A percentile compares a stretch with the other conserved stretches of the same genome.
phyloP scores from a whole-genome alignment of 1,284 basidiomycete species.

The Cryptococcus neoformans region DNA sequence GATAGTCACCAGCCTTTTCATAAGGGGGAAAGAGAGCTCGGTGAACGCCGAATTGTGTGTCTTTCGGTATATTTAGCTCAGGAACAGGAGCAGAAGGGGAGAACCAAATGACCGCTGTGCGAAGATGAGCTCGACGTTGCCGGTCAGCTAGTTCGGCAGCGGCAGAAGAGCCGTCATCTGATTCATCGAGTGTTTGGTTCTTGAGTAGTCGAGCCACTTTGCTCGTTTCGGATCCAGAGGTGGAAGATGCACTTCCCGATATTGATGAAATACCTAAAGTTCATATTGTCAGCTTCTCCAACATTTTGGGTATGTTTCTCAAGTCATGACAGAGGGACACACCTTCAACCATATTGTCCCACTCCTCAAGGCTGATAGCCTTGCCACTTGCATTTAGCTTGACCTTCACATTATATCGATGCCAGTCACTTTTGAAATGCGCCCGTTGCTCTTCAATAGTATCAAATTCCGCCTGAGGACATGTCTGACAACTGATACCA shows the following conservation, averaged over 20 bases:
- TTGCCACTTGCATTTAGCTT: constrained; percentile 56
- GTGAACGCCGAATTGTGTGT: constrained; percentile 88
- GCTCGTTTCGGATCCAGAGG: constrained; percentile 52
- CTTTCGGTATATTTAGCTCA: constrained; percentile 46
- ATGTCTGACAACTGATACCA: constrained; percentile 65
- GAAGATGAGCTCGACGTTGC: constrained; percentile 53
- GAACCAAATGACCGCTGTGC: constrained; percentile 87
- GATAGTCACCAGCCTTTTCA: constrained; percentile 81
- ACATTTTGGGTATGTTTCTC: background rate
- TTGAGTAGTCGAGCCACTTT: constrained; percentile 60
- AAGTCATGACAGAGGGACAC: constrained; percentile 21
- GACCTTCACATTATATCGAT: constrained; percentile 92
- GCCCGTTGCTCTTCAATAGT: constrained; percentile 77
- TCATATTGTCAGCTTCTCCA: background rate
- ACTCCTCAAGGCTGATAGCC: constrained; percentile 67
- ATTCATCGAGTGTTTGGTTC: constrained; percentile 55
- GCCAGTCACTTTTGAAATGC: constrained; percentile 96
- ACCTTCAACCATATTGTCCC: constrained; percentile 77
- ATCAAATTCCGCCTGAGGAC: constrained; percentile 65
- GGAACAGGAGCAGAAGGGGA: constrained; percentile 54
- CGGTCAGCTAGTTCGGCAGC: constrained; percentile 46
- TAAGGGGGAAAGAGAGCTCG: constrained; percentile 64
- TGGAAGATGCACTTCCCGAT: constrained; percentile 71
- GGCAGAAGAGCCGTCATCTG: background rate
- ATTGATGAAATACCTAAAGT: constrained; percentile 75